A percentile compares a stretch with the other conserved stretches of the same genome.
These are phyloP conservation scores for Wilhelminamyces savonicus DNA, from an alignment of 805 yeast genomes.

Conservation along the genomic window DNA sequence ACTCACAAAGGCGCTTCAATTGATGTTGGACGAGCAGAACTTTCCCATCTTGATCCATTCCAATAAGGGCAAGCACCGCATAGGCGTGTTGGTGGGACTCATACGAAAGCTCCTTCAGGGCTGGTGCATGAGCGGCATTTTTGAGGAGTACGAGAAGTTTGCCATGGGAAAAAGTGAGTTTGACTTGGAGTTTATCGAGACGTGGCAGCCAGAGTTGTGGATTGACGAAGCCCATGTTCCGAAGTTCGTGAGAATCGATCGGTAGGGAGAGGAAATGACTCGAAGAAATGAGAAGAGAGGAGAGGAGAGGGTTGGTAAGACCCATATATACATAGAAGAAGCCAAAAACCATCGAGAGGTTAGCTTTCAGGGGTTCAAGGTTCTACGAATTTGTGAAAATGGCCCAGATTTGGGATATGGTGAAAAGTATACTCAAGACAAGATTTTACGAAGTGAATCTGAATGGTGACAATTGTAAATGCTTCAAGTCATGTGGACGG, in stretches of 20 bases:
- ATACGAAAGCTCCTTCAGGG: constrained; percentile 83
- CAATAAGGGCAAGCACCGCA: constrained; percentile 95
- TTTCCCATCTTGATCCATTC: constrained; percentile 89
- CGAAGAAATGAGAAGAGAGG: too few relatives aligned
- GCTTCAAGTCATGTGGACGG: too few relatives aligned
- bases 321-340: too few relatives aligned
- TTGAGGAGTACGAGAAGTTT: constrained; percentile 88
- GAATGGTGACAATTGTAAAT: too few relatives aligned
- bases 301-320: too few relatives aligned
- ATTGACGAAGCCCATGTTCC: constrained; percentile 50
- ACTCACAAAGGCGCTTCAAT: constrained; percentile 48
- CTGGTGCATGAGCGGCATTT: constrained; percentile 89
- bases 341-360: too few relatives aligned
- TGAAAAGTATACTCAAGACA: too few relatives aligned
- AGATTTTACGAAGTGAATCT: too few relatives aligned
- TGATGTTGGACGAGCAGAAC: constrained; percentile 58
- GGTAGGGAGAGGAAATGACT: too few relatives aligned
- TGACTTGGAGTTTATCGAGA: constrained; percentile 85
- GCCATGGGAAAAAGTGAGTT: constrained; percentile 92
- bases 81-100: constrained; percentile 89
- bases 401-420: too few relatives aligned
- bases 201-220: constrained; percentile 59
- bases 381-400: too few relatives aligned
- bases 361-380: too few relatives aligned
- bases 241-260: constrained; percentile 53